Evolutionary conservation across 2,329 filamentous ascomycete species (phyloP).

Genomic region (Aspergillus persii): DNA sequence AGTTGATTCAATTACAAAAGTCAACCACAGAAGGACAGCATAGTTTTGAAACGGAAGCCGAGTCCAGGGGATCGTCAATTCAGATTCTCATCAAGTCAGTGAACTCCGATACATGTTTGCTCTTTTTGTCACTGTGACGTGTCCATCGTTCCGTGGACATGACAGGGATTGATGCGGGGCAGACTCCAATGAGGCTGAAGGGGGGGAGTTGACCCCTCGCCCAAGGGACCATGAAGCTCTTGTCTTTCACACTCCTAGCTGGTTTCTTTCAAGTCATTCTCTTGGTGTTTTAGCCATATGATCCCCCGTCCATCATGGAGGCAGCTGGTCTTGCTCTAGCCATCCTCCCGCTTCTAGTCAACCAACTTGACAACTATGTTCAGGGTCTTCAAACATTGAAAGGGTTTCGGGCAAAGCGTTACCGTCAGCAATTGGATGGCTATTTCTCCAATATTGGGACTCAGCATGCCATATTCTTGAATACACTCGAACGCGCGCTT

Average conservation of each 20-base stretch:
- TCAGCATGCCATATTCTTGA: neutral
- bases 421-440: slow-evolving; percentile 11
- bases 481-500: neutral
- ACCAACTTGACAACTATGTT: slow-evolving; percentile 21
- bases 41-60: neutral
- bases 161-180: neutral
- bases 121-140: neutral
- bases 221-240: neutral
- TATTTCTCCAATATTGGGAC: neutral
- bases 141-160: neutral
- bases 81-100: neutral
- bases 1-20: too few species aligned
- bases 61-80: neutral
- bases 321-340: slow-evolving; percentile 19
- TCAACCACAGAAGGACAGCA: too few species aligned
- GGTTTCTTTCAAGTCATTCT: neutral
- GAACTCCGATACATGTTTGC: neutral
- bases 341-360: slow-evolving; percentile 23
- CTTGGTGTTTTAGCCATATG: neutral
- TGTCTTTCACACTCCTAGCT: neutral
- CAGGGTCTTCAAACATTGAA: slow-evolving; percentile 19
- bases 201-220: neutral
- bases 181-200: neutral
- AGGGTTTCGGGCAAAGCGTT: slow-evolving; percentile 9
- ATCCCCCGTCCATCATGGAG: slow-evolving; percentile 1